These are phyloP conservation scores for Fusarium pseudoanthophilum DNA, from an alignment of 2,329 filamentous ascomycete species.

Conservation along the genomic window DNA sequence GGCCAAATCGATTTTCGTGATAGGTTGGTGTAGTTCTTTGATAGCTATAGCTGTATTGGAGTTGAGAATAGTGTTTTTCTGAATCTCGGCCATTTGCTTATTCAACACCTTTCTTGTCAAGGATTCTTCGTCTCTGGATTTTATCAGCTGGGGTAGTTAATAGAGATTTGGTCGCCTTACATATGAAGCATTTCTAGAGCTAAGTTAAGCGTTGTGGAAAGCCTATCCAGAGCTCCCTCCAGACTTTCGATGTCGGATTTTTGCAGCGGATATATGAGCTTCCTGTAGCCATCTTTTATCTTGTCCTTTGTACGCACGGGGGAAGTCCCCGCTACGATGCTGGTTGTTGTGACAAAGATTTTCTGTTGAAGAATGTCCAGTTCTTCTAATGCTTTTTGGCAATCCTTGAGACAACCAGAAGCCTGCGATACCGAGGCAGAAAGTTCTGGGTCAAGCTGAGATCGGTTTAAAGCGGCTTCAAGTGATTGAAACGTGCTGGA, in stretches of 20 bases:
- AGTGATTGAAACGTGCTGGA: neutral
- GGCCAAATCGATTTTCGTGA: neutral
- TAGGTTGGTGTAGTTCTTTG: fast-evolving
- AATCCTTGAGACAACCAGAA: fast-evolving
- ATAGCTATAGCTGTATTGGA: neutral
- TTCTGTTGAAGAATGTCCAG: neutral
- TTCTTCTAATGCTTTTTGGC: neutral
- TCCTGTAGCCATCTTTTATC: neutral
- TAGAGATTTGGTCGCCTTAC: fast-evolving
- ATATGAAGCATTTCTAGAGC: neutral
- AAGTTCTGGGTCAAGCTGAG: neutral
- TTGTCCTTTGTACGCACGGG: neutral
- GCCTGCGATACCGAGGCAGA: neutral
- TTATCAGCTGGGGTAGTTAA: fast-evolving
- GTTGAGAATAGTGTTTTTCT: neutral
- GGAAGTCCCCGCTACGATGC: fast-evolving
- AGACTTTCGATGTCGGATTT: neutral
- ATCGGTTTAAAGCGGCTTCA: fast-evolving
- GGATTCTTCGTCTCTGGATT: fast-evolving
- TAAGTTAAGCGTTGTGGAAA: neutral
- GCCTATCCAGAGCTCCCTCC: fast-evolving
- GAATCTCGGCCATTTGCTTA: neutral
- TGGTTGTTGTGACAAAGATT: neutral
- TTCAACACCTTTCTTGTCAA: neutral
- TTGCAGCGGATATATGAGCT: neutral